Conservation (phyloP, 2,329 filamentous ascomycete genomes). For the Calonectria hongkongensis region DNA sequence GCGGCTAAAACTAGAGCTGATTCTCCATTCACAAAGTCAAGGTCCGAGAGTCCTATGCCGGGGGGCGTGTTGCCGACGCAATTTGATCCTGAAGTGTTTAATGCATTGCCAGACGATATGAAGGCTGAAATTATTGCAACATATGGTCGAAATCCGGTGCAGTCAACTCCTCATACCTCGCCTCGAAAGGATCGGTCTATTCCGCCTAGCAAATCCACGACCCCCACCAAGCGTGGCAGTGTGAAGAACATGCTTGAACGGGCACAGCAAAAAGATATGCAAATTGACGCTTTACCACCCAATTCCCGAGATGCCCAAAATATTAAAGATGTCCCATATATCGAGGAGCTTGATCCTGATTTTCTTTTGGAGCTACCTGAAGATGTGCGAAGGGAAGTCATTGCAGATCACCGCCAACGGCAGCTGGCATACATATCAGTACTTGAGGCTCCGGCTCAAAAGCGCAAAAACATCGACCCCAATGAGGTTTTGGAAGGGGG, state of each 20-base stretch:
- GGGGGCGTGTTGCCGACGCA: constrained; percentile 79
- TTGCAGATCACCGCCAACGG: constrained; percentile 79
- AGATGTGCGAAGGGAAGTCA: constrained; percentile 85
- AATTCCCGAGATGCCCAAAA: constrained; percentile 75
- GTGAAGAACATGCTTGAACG: constrained; percentile 64
- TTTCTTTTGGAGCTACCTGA: constrained; percentile 90
- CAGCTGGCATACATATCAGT: constrained; percentile 75
- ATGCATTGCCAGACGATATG: constrained; percentile 89
- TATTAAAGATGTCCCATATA: constrained; percentile 56
- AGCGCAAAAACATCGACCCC: constrained; percentile 49
- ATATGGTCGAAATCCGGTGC: constrained; percentile 70
- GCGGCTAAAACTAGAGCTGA: constrained; percentile 46
- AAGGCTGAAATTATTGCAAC: constrained; percentile 87
- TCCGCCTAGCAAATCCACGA: constrained; percentile 71
- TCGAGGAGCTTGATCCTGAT: constrained; percentile 77
- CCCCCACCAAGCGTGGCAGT: constrained; percentile 79
- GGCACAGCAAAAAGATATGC: constrained; percentile 71
- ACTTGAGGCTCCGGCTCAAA: constrained; percentile 62
- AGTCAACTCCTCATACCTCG: constrained; percentile 67
- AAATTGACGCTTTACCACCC: constrained; percentile 81
- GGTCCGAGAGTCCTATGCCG: constrained; percentile 64
- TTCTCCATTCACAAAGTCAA: constrained; percentile 56
- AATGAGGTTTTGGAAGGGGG: constrained; percentile 57
- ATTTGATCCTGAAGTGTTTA: constrained; percentile 89
- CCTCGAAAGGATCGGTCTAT: constrained; percentile 74